A percentile compares a stretch with the other conserved stretches of the same genome.
Conservation (phyloP, 176 grass and related monocot species). For the Carex cristatella region DNA sequence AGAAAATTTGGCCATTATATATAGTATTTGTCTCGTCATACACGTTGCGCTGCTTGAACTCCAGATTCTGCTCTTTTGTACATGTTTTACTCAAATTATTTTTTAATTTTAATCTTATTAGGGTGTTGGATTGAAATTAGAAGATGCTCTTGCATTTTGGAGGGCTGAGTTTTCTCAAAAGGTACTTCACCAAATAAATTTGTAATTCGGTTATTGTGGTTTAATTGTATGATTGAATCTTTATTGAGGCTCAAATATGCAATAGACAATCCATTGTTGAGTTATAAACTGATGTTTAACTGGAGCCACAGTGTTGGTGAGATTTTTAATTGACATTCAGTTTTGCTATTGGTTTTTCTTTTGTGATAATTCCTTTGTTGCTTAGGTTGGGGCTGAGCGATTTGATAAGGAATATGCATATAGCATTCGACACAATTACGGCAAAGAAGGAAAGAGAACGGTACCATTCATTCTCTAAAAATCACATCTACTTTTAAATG, state of each 20-base stretch:
- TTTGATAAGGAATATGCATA: constrained; percentile 99
- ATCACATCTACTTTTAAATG: background rate
- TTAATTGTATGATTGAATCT: background rate
- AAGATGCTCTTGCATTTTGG: constrained; percentile 97
- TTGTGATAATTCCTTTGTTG: background rate
- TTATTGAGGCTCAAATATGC: background rate
- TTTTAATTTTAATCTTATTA: constrained; percentile 20
- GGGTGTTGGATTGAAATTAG: constrained; percentile 92
- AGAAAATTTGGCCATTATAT: background rate
- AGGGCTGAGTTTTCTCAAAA: constrained; percentile 96
- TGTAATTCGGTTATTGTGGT: background rate
- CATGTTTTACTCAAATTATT: background rate
- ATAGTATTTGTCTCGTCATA: background rate
- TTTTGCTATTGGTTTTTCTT: constrained; percentile 1
- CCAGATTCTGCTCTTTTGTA: background rate
- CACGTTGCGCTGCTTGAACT: too few species aligned
- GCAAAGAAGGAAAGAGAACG: constrained; percentile 96
- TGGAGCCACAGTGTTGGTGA: background rate
- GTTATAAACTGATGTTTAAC: background rate
- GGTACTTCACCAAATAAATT: constrained; percentile 34
- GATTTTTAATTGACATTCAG: background rate
- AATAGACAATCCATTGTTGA: background rate
- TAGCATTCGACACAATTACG: constrained; percentile 78
- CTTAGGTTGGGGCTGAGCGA: constrained; percentile 74
- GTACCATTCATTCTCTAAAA: constrained; percentile 34